Conservation (phyloP, 768 basidiomycete genomes). For the Boletus rubroflammeus region DNA sequence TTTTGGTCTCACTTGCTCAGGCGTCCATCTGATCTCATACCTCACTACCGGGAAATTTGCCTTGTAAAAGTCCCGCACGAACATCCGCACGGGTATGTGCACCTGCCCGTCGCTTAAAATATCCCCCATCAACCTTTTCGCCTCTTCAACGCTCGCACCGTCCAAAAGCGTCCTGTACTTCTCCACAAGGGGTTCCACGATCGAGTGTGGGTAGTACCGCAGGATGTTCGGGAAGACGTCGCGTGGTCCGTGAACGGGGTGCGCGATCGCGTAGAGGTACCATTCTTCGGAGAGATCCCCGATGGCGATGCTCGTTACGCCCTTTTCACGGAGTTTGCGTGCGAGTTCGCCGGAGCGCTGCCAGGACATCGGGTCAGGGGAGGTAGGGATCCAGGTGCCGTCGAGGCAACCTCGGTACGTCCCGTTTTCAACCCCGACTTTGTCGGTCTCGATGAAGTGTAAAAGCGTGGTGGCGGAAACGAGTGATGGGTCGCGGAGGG, state of each 20-base stretch:
- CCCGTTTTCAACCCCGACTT: conserved; percentile 48
- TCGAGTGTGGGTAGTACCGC: conserved; percentile 54
- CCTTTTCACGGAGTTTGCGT: conserved; percentile 47
- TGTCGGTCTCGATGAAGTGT: conserved; percentile 54
- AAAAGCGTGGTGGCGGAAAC: conserved; percentile 51
- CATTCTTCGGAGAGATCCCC: conserved; percentile 74
- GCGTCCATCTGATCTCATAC: conserved; percentile 69
- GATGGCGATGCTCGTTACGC: conserved; percentile 58
- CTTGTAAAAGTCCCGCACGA: conserved; percentile 54
- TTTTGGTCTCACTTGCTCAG: conserved; percentile 51
- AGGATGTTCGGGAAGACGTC: conserved; percentile 58
- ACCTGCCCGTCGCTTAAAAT: conserved; percentile 63
- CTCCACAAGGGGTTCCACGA: conserved; percentile 44
- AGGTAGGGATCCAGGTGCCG: conserved; percentile 50
- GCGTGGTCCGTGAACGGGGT: conserved; percentile 45
- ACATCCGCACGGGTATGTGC: conserved; percentile 59
- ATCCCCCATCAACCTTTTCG: conserved; percentile 49
- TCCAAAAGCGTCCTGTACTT: conserved; percentile 42
- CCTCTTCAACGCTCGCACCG: conserved; percentile 41
- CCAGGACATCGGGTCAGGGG: conserved; percentile 62
- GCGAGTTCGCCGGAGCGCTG: conserved; percentile 63
- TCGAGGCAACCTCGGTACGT: conserved; percentile 70
- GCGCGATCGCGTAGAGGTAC: conserved; percentile 72
- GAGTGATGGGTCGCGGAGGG: conserved; percentile 46
- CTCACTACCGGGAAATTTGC: conserved; percentile 61